Conservation (phyloP, 129 eudicot species). For the Ambrosia artemisiifolia region DNA sequence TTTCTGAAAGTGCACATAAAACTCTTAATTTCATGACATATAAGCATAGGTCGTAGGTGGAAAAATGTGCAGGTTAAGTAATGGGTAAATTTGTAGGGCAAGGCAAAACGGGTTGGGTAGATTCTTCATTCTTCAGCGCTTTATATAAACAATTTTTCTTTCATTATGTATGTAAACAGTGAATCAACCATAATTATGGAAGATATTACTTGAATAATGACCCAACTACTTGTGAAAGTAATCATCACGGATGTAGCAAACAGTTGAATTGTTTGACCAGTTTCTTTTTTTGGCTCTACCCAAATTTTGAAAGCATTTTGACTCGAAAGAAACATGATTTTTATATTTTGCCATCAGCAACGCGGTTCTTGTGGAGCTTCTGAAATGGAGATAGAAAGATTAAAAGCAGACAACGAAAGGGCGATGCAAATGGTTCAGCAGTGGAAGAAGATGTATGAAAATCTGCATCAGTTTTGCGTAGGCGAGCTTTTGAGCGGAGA, state of each 20-base stretch:
- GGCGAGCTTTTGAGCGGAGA: constrained; percentile 56
- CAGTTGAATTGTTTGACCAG: not conserved
- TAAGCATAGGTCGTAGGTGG: no score
- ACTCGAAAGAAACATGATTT: not conserved
- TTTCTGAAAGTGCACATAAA: not conserved
- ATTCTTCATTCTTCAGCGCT: not conserved
- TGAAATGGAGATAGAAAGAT: constrained; percentile 74
- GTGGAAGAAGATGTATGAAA: constrained; percentile 79
- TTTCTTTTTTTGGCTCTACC: not conserved
- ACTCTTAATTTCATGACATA: not conserved
- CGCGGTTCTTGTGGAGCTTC: constrained; percentile 77
- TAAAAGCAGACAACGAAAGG: constrained; percentile 52
- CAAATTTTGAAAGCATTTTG: not conserved
- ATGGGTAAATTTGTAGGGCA: not conserved
- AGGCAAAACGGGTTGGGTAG: not conserved
- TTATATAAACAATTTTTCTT: not conserved
- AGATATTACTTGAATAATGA: not conserved
- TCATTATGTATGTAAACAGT: not conserved
- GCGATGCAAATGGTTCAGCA: constrained; percentile 69
- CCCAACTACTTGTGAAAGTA: not conserved
- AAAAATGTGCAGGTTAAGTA: not conserved
- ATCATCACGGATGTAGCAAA: not conserved
- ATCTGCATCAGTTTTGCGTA: constrained; percentile 67
- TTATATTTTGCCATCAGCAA: constrained; percentile 44
- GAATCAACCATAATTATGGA: not conserved